phyloP scores from a whole-genome alignment of 352 stramenopile genomes.

The Pythium sukuiense region DNA sequence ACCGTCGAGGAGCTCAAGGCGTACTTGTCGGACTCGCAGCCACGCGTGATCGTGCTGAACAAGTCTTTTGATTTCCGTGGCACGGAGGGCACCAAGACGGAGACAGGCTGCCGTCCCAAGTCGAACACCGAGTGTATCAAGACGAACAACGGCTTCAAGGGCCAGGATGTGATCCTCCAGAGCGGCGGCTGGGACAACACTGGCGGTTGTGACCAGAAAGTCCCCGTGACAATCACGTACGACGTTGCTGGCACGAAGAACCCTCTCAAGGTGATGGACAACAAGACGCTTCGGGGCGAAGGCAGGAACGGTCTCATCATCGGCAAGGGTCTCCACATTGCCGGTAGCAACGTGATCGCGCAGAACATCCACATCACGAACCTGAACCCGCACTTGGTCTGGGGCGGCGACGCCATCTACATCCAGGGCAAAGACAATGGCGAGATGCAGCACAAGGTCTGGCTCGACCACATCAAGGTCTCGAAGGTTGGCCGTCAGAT shows the following conservation, averaged over 20 bases:
- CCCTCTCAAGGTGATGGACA: slow-evolving; percentile 27
- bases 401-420: slow-evolving; percentile 31
- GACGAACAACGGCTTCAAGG: slow-evolving; percentile 55
- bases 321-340: slow-evolving; percentile 42
- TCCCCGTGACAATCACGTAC: slow-evolving; percentile 37
- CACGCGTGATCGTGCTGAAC: slow-evolving; percentile 55
- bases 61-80: slow-evolving; percentile 51
- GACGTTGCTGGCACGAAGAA: slow-evolving; percentile 36
- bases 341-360: slow-evolving; percentile 47
- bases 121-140: slow-evolving; percentile 42
- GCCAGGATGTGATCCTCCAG: slow-evolving; percentile 57
- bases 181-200: slow-evolving; percentile 51
- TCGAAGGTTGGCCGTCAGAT: slow-evolving; percentile 39
- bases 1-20: slow-evolving; percentile 42
- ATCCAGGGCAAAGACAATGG: slow-evolving; percentile 23
- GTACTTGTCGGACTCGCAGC: slow-evolving; percentile 38
- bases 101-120: slow-evolving; percentile 45
- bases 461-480: slow-evolving; percentile 53
- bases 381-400: slow-evolving; percentile 48
- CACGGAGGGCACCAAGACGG: slow-evolving; percentile 48
- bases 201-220: slow-evolving; percentile 35
- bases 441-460: slow-evolving; percentile 30
- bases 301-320: slow-evolving; percentile 35
- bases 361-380: slow-evolving; percentile 62
- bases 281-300: slow-evolving; percentile 47